Evolutionary conservation across 441 rosid species (phyloP).

Genomic region (Gossypium armourianum): DNA sequence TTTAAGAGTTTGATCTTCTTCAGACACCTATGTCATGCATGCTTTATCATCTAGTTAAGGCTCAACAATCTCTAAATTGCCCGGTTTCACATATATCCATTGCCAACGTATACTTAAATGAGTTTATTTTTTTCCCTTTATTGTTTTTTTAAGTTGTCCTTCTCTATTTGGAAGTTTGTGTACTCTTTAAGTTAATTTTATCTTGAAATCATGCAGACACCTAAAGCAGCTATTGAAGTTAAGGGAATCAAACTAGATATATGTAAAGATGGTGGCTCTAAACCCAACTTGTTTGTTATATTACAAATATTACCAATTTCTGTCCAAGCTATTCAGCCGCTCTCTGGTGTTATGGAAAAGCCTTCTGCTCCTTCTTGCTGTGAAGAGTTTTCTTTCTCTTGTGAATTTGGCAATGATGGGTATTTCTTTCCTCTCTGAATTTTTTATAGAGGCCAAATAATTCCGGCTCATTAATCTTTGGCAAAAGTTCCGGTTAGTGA

Average conservation of each 20-base stretch:
- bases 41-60: background rate
- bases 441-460: constrained; percentile 12
- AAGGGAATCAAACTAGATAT: constrained; percentile 69
- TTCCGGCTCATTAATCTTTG: constrained; percentile 7
- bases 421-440: constrained; percentile 21
- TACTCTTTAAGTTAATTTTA: constrained; percentile 7
- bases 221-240: constrained; percentile 51
- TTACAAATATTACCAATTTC: constrained; percentile 60
- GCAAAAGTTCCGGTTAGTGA: background rate
- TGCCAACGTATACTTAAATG: background rate
- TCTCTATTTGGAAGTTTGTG: background rate
- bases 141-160: background rate
- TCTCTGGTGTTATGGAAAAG: constrained; percentile 40
- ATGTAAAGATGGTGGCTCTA: constrained; percentile 67
- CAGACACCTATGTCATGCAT: constrained; percentile 9
- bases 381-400: constrained; percentile 63
- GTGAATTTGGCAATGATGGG: constrained; percentile 87
- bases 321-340: constrained; percentile 36
- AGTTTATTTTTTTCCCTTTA: background rate
- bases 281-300: constrained; percentile 48
- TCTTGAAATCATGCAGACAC: constrained; percentile 47
- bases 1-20: background rate
- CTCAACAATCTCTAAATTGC: background rate
- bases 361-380: constrained; percentile 62
- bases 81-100: background rate